Base-by-base conservation (phyloP, 371 early-diverging fungal genomes). In the Apophysomyces ossiformis region DNA sequence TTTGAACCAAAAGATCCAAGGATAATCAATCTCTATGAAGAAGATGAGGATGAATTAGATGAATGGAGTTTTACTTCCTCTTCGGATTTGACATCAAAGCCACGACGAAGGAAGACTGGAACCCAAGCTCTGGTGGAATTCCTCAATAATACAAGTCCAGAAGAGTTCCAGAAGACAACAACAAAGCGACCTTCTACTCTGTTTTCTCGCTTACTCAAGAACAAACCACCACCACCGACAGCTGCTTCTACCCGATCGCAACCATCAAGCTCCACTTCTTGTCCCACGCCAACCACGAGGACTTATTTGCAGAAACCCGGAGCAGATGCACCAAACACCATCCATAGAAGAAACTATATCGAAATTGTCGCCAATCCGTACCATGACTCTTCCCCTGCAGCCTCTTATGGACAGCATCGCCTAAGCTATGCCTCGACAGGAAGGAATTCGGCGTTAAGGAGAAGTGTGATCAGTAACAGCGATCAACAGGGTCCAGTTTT, bases 41-140 rank as follows among this genome's bases (percentile, higher is more conserved):
- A 69, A 57, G 72, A 71, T 57, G 72, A 75, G 15, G 64, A 61
- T 39, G 75, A 75, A 45, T 67, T 69, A 36, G 73, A 73, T 45
- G 69, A 67, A 38, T 69, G 67, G 64, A 73, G 69, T 44, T 60
- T 73, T n/a, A 64, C 64, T 13, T 58, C 59, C 3, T 41, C 67
- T 5, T 67, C 62, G 15, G 58, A 74, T 37, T 60, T 70, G 18
- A 65, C 72, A n/a, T 67, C 67, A 35, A 57, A 63, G 43, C 73
- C 62, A 37, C 57, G 66, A 5, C 68, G 71, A 26, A 66, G 66
- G 67, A 72, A 74, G 62, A 81, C 79, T 8, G 75, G 73, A 1
- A 82, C 79, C 4, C 78, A 78, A 67, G 79, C 76, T 18, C 44
- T 82, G 9, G 79, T 78, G 5, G 82, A 82, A 21, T 82, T 82